Evolutionary conservation across 2,329 filamentous ascomycete species (phyloP).

Genomic region (Neonectria faginata): DNA sequence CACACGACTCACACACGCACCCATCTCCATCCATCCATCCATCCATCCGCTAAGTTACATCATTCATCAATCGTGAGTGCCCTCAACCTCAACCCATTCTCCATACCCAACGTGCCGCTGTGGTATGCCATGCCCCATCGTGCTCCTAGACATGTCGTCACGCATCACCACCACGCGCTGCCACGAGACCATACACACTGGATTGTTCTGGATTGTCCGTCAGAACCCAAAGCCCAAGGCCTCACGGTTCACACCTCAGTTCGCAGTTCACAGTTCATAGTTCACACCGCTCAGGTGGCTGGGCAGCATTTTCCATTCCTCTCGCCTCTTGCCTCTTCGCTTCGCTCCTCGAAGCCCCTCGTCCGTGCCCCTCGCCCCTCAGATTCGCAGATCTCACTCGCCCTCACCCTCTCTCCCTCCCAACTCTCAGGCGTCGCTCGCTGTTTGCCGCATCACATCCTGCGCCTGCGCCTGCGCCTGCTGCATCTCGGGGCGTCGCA

Average conservation of each 20-base stretch:
- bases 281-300: slow-evolving; percentile 33
- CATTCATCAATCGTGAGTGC: slow-evolving; percentile 28
- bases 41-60: slow-evolving; percentile 39
- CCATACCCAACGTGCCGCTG: slow-evolving; percentile 31
- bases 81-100: slow-evolving; percentile 26
- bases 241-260: too few relatives aligned
- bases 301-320: slow-evolving; percentile 16
- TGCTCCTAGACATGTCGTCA: slow-evolving; percentile 45
- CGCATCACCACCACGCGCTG: slow-evolving; percentile 37
- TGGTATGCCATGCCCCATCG: slow-evolving; percentile 36
- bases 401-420: slow-evolving; percentile 5
- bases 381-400: slow-evolving; percentile 1
- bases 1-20: slow-evolving; percentile 34
- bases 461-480: slow-evolving; percentile 36
- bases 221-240: slow-evolving; percentile 30
- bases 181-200: slow-evolving; percentile 43
- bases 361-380: not conserved
- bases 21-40: slow-evolving; percentile 23
- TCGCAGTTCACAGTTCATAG: slow-evolving; percentile 10
- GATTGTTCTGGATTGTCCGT: slow-evolving; percentile 32
- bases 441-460: slow-evolving; percentile 37
- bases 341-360: not conserved
- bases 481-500: slow-evolving; percentile 35
- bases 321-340: not conserved
- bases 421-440: slow-evolving; percentile 15